Evolutionary conservation across 2,329 filamentous ascomycete species (phyloP).

Genomic region (Phyllosticta citriasiana): DNA sequence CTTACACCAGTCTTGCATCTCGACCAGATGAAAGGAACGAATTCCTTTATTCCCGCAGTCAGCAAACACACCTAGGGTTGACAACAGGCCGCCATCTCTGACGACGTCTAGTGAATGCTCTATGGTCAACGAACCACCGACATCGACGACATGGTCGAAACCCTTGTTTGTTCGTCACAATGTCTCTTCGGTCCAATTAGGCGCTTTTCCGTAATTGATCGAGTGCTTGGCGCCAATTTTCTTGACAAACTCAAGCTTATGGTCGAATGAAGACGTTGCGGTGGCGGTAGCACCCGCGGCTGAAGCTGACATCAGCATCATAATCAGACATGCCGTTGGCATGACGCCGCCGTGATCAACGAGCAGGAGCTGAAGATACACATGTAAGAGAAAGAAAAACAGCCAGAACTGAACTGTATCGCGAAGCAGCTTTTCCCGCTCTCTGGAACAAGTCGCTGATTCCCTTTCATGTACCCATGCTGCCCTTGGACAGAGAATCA

Average conservation of each 20-base stretch:
- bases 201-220: slow-evolving; percentile 41
- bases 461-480: slow-evolving; percentile 27
- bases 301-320: slow-evolving; percentile 20
- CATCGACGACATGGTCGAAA: slow-evolving; percentile 33
- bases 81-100: slow-evolving; percentile 36
- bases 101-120: slow-evolving; percentile 37
- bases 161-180: slow-evolving; percentile 34
- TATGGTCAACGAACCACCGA: slow-evolving; percentile 33
- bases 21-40: slow-evolving; percentile 14
- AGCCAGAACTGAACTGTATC: slow-evolving; percentile 7
- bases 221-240: slow-evolving; percentile 34
- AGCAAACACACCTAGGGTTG: slow-evolving; percentile 35
- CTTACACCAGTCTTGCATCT: slow-evolving; percentile 15
- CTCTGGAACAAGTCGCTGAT: slow-evolving; percentile 28
- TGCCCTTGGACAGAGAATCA: slow-evolving; percentile 34
- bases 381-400: slow-evolving; percentile 15
- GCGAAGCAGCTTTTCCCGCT: slow-evolving; percentile 12
- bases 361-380: background rate
- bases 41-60: slow-evolving; percentile 8
- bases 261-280: slow-evolving; percentile 42
- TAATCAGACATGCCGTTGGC: background rate
- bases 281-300: slow-evolving; percentile 37
- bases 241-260: slow-evolving; percentile 34
- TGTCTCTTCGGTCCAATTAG: slow-evolving; percentile 38
- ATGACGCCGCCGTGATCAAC: background rate